phyloP scores from a whole-genome alignment of 1,284 basidiomycete species.

The Fomitopsis schrenkii region DNA sequence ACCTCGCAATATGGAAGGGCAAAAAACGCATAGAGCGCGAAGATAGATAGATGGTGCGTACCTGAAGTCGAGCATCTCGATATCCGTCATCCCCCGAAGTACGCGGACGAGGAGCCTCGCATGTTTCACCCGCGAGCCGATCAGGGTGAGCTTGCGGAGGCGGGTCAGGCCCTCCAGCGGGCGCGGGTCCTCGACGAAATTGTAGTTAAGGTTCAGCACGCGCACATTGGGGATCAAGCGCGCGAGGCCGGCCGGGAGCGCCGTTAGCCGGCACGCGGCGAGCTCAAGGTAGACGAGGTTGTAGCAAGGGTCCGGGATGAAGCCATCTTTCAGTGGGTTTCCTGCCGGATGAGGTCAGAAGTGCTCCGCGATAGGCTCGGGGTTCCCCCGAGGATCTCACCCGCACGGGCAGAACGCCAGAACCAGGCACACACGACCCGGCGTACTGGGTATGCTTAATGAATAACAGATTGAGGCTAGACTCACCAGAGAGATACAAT shows the following conservation, averaged over 20 bases:
- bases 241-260: slow-evolving; percentile 68
- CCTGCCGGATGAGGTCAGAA: slow-evolving; percentile 26
- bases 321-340: slow-evolving; percentile 40
- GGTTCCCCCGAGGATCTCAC: slow-evolving; percentile 6
- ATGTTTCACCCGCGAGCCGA: slow-evolving; percentile 77
- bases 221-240: slow-evolving; percentile 81
- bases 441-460: background rate
- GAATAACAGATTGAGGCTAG: background rate
- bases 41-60: slow-evolving; percentile 36
- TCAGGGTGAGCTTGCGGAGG: slow-evolving; percentile 79
- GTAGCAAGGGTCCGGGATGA: slow-evolving; percentile 69
- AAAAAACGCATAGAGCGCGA: background rate
- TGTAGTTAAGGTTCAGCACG: slow-evolving; percentile 93
- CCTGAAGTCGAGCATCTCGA: slow-evolving; percentile 91
- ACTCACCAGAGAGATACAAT: slow-evolving; percentile 88
- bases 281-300: slow-evolving; percentile 92
- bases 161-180: slow-evolving; percentile 69
- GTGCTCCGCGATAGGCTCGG: background rate
- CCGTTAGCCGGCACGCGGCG: slow-evolving; percentile 83
- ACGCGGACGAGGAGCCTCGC: slow-evolving; percentile 69
- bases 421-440: slow-evolving; percentile 1
- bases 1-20: background rate
- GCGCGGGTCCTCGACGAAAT: slow-evolving; percentile 77
- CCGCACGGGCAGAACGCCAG: background rate
- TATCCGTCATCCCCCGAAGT: slow-evolving; percentile 65